These are phyloP conservation scores for Brassica incana DNA, from an alignment of 345 rosid genomes.

Conservation along the genomic window DNA sequence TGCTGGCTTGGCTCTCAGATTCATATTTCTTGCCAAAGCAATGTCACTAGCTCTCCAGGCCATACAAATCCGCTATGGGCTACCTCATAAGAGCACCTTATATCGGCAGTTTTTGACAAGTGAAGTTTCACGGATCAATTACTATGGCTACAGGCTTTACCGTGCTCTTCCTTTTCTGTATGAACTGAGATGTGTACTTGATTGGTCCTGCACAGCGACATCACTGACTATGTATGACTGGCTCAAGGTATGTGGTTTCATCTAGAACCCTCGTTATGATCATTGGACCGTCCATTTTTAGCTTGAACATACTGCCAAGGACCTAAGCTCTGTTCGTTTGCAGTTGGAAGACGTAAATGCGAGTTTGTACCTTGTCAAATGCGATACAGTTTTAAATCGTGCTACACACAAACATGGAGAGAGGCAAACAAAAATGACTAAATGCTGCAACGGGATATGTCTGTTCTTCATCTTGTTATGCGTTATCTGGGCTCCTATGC, in stretches of 20 bases:
- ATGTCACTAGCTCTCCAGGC: slow-evolving; percentile 91
- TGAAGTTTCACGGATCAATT: slow-evolving; percentile 74
- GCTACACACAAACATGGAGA: slow-evolving; percentile 85
- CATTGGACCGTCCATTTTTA: slow-evolving; percentile 19
- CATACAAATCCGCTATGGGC: slow-evolving; percentile 85
- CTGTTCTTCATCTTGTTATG: slow-evolving; percentile 85
- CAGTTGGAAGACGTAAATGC: slow-evolving; percentile 95
- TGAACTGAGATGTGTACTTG: slow-evolving; percentile 90
- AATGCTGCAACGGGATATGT: slow-evolving; percentile 95
- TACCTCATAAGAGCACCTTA: slow-evolving; percentile 90
- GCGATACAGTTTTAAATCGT: slow-evolving; percentile 85
- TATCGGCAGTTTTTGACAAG: slow-evolving; percentile 95
- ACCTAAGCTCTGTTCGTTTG: slow-evolving; percentile 39
- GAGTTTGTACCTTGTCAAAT: slow-evolving; percentile 91
- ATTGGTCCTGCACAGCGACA: slow-evolving; percentile 99
- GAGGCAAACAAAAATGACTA: slow-evolving; percentile 86
- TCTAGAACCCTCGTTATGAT: slow-evolving; percentile 12
- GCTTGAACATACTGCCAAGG: slow-evolving; percentile 24
- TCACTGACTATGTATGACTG: slow-evolving; percentile 99
- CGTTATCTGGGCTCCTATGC: slow-evolving; percentile 99
- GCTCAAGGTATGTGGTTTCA: slow-evolving; percentile 70
- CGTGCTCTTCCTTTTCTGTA: slow-evolving; percentile 95
- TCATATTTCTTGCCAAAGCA: slow-evolving; percentile 90
- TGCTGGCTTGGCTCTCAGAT: slow-evolving; percentile 73
- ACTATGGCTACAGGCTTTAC: slow-evolving; percentile 87